Evolutionary conservation across 768 basidiomycete genomes (phyloP), one percentile per base, ranked within the genome.

Genomic region (Pulveroboletus ravenelii): DNA sequence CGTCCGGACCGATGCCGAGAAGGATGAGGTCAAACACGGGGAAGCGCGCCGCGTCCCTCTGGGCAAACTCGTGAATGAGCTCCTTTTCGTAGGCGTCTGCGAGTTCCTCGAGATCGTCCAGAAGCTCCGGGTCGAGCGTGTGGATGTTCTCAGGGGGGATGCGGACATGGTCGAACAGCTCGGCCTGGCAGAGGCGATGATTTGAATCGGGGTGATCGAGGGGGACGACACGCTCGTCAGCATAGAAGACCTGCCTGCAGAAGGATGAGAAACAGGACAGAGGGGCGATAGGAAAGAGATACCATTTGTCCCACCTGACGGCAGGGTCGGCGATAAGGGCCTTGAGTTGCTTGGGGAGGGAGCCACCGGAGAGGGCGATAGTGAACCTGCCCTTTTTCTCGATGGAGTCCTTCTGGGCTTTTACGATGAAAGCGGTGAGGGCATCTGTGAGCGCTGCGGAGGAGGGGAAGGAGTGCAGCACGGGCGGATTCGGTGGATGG

Each of bases 11-110:
- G 80, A 94, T 85, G 43, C 96, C 96, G 45, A 99, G 85, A 39
- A 99, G 82, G 72, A 98, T 88, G 65, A 99, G 82, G 67, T 99
- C 96, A 69, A 99, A 98, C 45, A 96, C 77, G 55, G 96, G 96
- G 79, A 97, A 98, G 53, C 94, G 85, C 15, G 95, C 95, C 5
- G 93, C 78, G 66, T 97, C 92, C 65, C 85, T 89, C 64, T 87
- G 84, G 0, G 94, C 96, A 64, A 99, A 99, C 66, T 89, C 87
- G 52, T 69, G 77, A 63, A 98, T 92, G 65, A 99, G 87, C 64
- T 81, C 74, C 61, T 84, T 80, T 68, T 91, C 89, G 65, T 93
- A 91, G 2, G 80, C 78, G 63, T 90, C 89, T 3, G 85, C 67
- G 50, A 92, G 86, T 66, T 88, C 87, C 57, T 91, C 88, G 57